Percentiles rank a stretch among this genome's conserved stretches.
These are phyloP conservation scores for Delonix regia DNA, from an alignment of 306 rosid species.

Conservation along the genomic window DNA sequence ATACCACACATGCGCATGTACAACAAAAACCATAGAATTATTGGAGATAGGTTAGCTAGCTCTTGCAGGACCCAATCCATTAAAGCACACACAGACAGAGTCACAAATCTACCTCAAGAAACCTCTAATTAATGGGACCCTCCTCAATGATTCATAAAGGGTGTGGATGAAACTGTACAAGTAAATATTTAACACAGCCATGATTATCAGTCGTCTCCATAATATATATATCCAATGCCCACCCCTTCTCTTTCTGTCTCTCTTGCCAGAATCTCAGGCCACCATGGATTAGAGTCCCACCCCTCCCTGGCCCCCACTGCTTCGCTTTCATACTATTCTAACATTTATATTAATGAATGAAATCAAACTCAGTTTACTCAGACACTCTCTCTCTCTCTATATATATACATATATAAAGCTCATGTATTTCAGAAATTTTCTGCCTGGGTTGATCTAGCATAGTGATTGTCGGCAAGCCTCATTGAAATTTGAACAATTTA, in stretches of 20 bases:
- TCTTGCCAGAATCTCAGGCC: not conserved
- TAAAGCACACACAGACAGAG: not conserved
- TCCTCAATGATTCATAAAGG: not conserved
- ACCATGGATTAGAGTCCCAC: not conserved
- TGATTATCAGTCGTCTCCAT: not conserved
- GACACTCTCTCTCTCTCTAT: no score
- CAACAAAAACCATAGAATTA: not conserved
- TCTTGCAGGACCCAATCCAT: not conserved
- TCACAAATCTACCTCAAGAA: not conserved
- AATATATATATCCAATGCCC: not conserved
- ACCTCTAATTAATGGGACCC: not conserved
- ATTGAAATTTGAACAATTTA: not conserved
- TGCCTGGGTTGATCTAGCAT: not conserved
- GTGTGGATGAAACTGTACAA: not conserved
- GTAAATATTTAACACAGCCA: not conserved
- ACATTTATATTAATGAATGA: no score
- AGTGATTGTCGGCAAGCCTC: not conserved
- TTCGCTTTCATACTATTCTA: no score
- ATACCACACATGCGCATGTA: no score
- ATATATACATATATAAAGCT: no score
- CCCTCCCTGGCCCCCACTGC: no score
- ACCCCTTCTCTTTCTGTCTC: not conserved
- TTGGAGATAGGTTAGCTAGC: not conserved
- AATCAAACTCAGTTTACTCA: not conserved
- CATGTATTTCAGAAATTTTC: no score